phyloP scores from a whole-genome alignment of 2,329 filamentous ascomycete species.

The Pseudocercospora ulei region DNA sequence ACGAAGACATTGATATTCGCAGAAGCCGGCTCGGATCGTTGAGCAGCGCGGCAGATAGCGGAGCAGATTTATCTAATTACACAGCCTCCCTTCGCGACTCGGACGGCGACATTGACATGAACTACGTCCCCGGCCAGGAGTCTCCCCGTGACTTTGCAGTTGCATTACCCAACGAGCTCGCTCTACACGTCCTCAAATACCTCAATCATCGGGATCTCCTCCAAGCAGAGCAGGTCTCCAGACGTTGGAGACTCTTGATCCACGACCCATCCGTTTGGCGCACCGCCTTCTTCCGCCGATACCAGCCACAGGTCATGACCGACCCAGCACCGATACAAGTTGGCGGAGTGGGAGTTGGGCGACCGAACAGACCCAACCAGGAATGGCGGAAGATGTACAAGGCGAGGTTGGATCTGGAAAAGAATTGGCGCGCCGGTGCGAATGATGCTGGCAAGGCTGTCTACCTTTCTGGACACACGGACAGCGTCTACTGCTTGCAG shows the following conservation, averaged over 20 bases:
- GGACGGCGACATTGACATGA: conserved; percentile 31
- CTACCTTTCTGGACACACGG: conserved; percentile 84
- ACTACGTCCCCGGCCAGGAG: no score
- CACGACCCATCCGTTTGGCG: conserved; percentile 53
- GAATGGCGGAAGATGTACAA: conserved; percentile 82
- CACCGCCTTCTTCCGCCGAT: conserved; percentile 50
- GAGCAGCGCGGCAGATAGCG: conserved; percentile 34
- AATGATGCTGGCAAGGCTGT: conserved; percentile 64
- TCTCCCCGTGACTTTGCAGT: conserved; percentile 32
- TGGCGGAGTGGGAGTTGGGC: conserved; percentile 47
- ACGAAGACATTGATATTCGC: conserved; percentile 23
- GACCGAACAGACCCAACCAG: conserved; percentile 47
- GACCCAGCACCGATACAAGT: conserved; percentile 41
- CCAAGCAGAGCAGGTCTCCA: conserved; percentile 49
- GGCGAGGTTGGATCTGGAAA: conserved; percentile 63
- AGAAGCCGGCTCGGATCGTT: conserved; percentile 28
- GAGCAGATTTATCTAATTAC: conserved; percentile 32
- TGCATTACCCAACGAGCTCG: conserved; percentile 50
- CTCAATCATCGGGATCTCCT: conserved; percentile 51
- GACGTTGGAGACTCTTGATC: conserved; percentile 48
- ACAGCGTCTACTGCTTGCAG: conserved; percentile 95
- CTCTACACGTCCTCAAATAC: conserved; percentile 50
- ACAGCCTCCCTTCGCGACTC: conserved; percentile 24
- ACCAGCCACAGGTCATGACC: conserved; percentile 41
- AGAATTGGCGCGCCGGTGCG: conserved; percentile 60